These are phyloP conservation scores for Closterium sp. DNA, from an alignment of 139 green algal genomes.

Conservation along the genomic window DNA sequence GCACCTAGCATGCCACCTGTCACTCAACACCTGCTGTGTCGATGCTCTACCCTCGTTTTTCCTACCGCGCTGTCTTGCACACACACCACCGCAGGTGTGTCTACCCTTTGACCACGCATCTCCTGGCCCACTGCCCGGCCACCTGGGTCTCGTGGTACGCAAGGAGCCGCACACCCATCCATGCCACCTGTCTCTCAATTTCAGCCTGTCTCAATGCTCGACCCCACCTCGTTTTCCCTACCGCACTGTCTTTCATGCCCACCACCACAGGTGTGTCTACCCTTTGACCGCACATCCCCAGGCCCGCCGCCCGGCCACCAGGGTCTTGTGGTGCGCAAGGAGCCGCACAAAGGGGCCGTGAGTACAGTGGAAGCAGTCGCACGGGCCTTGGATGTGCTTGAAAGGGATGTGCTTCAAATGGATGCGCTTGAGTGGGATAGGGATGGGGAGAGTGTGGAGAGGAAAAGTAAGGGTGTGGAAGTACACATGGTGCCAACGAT, in stretches of 20 bases:
- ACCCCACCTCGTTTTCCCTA: too few species aligned
- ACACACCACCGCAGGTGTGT: constrained; percentile 7
- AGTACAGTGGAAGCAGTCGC: constrained; percentile 37
- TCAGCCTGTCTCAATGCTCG: too few species aligned
- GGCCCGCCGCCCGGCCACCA: neutral
- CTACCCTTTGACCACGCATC: constrained; percentile 9
- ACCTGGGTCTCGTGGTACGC: neutral
- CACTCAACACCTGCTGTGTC: neutral
- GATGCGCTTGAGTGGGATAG: neutral
- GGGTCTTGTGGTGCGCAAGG: constrained; percentile 28
- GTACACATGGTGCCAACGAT: too few species aligned
- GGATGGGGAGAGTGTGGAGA: too few species aligned
- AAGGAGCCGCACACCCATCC: constrained; percentile 10
- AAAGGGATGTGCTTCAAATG: neutral
- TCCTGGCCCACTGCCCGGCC: neutral
- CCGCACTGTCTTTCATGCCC: too few species aligned
- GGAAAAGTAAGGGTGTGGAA: too few species aligned
- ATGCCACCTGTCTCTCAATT: too few species aligned
- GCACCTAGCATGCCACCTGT: too few species aligned
- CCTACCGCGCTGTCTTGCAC: neutral
- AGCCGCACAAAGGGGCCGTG: constrained; percentile 14
- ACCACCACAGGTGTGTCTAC: constrained; percentile 4
- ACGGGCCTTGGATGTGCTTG: constrained; percentile 2
- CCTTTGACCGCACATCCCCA: neutral
- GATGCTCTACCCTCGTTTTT: neutral